Base-by-base conservation (phyloP, 768 basidiomycete species). In the Leccinum longicurvipes region DNA sequence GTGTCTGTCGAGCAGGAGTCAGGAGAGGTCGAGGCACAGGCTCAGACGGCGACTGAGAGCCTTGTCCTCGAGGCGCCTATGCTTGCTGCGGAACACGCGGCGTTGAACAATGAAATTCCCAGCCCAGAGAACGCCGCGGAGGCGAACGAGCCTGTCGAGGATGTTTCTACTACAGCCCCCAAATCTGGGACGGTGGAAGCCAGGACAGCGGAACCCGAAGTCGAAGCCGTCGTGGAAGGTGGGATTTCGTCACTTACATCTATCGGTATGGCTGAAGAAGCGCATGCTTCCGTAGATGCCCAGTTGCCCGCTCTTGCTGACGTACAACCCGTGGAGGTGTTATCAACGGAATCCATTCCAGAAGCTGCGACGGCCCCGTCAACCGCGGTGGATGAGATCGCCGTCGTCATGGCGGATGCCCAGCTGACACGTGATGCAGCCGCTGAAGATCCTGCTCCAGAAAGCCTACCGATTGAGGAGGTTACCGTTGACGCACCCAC, bases 41-140 rank as follows among this genome's bases (percentile, higher is more conserved):
- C 53, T 63, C 61, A 46, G 28, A 23, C 29, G 2, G 50, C 51
- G 47, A 11, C 21, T 7, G 46, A 47, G 25, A 14, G 31, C 47
- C 12, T 41, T 19, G 34, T 51, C 42, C 41, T 50, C n/a, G 23
- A 44, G 17, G 57, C 21, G 4, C 28, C 47, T 6, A 41, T 47
- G 17, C 49, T 51, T n/a, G 36, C 54, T 32, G 47, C 34, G 32
- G 53, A 57, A 46, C 27, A 19, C 10, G 15, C 23, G 10, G 24
- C 10, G 10, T 41, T 28, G 19, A 34, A 54, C 27, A 29, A 66
- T 28, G 64, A 63, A 23, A 57, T 50, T 12, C 34, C 25, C 19
- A 42, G 47, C 17, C 21, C 39, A 12, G 42, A 27, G 44, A 39
- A 25, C 3, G 15, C 34, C 44, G 7, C 28, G 2, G 54, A 55